A percentile compares a stretch with the other conserved stretches of the same genome.
Conservation (phyloP, 2,329 filamentous ascomycete genomes). For the Neophaeococcomyces mojaviensis region DNA sequence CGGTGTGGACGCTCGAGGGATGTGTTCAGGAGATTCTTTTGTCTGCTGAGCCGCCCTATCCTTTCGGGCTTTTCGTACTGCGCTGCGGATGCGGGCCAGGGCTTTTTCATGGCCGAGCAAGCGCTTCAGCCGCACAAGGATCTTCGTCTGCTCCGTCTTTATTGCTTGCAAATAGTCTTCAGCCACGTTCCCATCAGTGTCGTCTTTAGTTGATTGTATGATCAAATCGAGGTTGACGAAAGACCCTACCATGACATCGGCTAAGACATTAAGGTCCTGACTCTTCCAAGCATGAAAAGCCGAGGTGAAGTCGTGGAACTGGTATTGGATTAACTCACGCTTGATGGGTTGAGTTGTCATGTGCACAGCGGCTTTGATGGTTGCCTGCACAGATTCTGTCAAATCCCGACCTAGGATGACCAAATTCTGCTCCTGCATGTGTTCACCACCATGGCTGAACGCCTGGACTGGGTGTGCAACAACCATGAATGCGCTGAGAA, state of each 20-base stretch:
- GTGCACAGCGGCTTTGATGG: not conserved
- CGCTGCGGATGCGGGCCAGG: slow-evolving; percentile 52
- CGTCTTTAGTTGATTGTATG: slow-evolving; percentile 60
- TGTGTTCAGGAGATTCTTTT: slow-evolving; percentile 12
- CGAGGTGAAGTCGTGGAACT: slow-evolving; percentile 52
- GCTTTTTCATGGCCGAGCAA: slow-evolving; percentile 55
- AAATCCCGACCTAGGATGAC: slow-evolving; percentile 55
- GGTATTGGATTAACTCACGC: slow-evolving; percentile 43
- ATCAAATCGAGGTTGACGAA: slow-evolving; percentile 61
- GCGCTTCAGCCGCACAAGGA: slow-evolving; percentile 55
- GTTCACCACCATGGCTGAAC: slow-evolving; percentile 46
- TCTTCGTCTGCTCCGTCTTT: slow-evolving; percentile 56
- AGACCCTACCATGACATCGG: slow-evolving; percentile 60
- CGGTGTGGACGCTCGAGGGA: slow-evolving; percentile 21
- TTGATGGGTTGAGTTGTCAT: slow-evolving; percentile 4
- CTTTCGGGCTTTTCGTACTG: slow-evolving; percentile 48
- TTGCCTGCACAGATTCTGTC: slow-evolving; percentile 26
- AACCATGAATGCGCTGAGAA: slow-evolving; percentile 57
- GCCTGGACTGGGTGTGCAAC: slow-evolving; percentile 54
- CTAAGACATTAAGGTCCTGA: slow-evolving; percentile 53
- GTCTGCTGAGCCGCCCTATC: slow-evolving; percentile 16
- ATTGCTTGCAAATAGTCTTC: slow-evolving; percentile 60
- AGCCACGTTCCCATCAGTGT: slow-evolving; percentile 53
- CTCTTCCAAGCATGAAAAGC: slow-evolving; percentile 61
- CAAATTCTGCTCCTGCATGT: slow-evolving; percentile 55